phyloP scores from a whole-genome alignment of 768 basidiomycete genomes.

The Panellus pusillus region DNA sequence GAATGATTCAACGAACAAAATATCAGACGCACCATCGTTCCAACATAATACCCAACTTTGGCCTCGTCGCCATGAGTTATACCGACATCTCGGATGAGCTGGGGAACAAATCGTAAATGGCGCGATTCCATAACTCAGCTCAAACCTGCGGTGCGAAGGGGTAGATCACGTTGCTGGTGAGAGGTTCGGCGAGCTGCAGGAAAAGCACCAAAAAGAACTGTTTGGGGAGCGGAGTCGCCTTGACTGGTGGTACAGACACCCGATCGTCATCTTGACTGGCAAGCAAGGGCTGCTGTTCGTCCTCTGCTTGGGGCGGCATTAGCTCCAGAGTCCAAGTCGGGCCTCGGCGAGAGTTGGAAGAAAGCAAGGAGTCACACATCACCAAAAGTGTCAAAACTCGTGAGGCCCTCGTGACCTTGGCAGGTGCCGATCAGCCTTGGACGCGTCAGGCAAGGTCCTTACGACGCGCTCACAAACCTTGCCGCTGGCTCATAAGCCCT shows the following conservation, averaged over 20 bases:
- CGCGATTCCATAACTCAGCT: neutral
- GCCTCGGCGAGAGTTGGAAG: too few species aligned
- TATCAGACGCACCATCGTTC: slow-evolving; percentile 48
- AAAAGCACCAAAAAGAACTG: slow-evolving; percentile 58
- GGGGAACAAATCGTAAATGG: neutral
- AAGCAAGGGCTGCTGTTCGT: too few species aligned
- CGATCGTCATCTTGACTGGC: too few species aligned
- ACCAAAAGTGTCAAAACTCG: too few species aligned
- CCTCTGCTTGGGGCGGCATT: too few species aligned
- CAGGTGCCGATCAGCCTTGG: too few species aligned
- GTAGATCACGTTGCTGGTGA: slow-evolving; percentile 54
- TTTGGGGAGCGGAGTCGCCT: slow-evolving; percentile 52
- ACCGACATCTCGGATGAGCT: slow-evolving; percentile 45
- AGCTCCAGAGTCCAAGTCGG: too few species aligned
- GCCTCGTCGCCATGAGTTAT: slow-evolving; percentile 52
- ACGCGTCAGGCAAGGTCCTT: too few species aligned
- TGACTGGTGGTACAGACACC: neutral
- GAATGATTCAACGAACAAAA: neutral
- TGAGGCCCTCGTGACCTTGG: too few species aligned
- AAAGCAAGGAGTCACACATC: too few species aligned
- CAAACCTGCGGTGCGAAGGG: slow-evolving; percentile 52
- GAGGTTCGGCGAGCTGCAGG: slow-evolving; percentile 60
- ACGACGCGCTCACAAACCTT: too few species aligned
- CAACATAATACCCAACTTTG: slow-evolving; percentile 64
- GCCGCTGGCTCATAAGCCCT: too few species aligned